Evolutionary conservation across 768 basidiomycete genomes (phyloP).

Genomic region (Agrocybe chaxingu): DNA sequence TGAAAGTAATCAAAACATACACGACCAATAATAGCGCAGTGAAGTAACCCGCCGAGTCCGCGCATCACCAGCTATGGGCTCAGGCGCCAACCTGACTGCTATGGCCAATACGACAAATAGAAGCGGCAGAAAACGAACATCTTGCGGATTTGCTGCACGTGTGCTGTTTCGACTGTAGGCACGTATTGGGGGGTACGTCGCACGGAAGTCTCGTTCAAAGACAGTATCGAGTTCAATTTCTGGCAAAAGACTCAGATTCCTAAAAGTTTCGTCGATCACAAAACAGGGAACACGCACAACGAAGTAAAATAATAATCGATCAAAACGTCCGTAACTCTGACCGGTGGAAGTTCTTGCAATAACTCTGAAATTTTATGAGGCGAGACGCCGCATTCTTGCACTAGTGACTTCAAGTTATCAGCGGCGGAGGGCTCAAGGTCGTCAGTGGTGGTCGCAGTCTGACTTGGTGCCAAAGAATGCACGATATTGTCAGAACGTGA

Average conservation of each 20-base stretch:
- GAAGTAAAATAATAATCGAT: slow-evolving; percentile 79
- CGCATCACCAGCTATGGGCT: slow-evolving; percentile 78
- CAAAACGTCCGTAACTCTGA: slow-evolving; percentile 68
- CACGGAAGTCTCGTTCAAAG: slow-evolving; percentile 78
- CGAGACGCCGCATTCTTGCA: slow-evolving; percentile 90
- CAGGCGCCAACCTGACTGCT: slow-evolving; percentile 81
- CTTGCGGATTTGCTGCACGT: slow-evolving; percentile 62
- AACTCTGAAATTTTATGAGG: slow-evolving; percentile 90
- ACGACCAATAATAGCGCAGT: slow-evolving; percentile 92
- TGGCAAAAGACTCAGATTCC: slow-evolving; percentile 25
- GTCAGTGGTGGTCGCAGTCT: slow-evolving; percentile 17
- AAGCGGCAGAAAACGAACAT: slow-evolving; percentile 85
- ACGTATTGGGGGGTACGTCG: slow-evolving; percentile 63
- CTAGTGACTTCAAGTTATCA: slow-evolving; percentile 80
- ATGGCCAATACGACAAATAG: slow-evolving; percentile 92
- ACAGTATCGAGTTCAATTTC: slow-evolving; percentile 92
- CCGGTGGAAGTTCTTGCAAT: slow-evolving; percentile 82
- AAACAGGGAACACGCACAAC: slow-evolving; percentile 45
- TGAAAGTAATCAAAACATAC: slow-evolving; percentile 45
- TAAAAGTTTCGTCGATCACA: neutral
- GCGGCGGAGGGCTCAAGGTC: slow-evolving; percentile 58
- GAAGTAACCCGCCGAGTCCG: slow-evolving; percentile 75
- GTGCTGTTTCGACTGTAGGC: slow-evolving; percentile 59
- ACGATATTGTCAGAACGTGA: slow-evolving; percentile 3
- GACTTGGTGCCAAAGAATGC: slow-evolving; percentile 5